Evolutionary conservation across 2,329 filamentous ascomycete species (phyloP).

Genomic region (Fusarium guadeloupense): DNA sequence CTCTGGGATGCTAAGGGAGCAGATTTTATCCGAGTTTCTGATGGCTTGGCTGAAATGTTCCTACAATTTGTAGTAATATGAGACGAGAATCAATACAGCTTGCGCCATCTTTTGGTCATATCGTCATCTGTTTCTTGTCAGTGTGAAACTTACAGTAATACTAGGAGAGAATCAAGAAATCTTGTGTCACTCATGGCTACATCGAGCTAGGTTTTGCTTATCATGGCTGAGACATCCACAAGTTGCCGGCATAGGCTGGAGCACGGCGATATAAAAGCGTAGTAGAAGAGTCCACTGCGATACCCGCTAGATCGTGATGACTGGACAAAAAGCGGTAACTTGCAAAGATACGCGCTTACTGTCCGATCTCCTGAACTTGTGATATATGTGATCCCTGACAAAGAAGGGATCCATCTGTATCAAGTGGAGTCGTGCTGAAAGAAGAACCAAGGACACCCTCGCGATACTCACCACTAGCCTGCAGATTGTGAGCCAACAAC

Average conservation of each 20-base stretch:
- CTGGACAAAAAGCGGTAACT: not conserved
- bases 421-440: not conserved
- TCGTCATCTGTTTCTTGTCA: not conserved
- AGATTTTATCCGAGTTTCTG: too few relatives aligned
- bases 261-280: not conserved
- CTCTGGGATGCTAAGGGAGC: conserved; percentile 48
- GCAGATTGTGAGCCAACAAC: not conserved
- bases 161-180: too few relatives aligned
- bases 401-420: not conserved
- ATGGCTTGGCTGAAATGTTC: too few relatives aligned
- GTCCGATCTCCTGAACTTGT: not conserved
- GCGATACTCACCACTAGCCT: not conserved
- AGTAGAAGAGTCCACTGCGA: not conserved
- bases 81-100: too few relatives aligned
- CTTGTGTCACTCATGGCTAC: too few relatives aligned
- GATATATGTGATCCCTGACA: conserved; percentile 1
- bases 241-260: not conserved
- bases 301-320: not conserved
- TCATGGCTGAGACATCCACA: not conserved
- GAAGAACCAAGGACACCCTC: conserved; percentile 9
- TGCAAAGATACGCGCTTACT: not conserved
- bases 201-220: not conserved
- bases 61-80: too few relatives aligned
- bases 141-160: too few relatives aligned
- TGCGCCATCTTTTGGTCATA: too few relatives aligned